Base-by-base conservation (phyloP, 2,329 filamentous ascomycete genomes). In the Epichloe scottii region DNA sequence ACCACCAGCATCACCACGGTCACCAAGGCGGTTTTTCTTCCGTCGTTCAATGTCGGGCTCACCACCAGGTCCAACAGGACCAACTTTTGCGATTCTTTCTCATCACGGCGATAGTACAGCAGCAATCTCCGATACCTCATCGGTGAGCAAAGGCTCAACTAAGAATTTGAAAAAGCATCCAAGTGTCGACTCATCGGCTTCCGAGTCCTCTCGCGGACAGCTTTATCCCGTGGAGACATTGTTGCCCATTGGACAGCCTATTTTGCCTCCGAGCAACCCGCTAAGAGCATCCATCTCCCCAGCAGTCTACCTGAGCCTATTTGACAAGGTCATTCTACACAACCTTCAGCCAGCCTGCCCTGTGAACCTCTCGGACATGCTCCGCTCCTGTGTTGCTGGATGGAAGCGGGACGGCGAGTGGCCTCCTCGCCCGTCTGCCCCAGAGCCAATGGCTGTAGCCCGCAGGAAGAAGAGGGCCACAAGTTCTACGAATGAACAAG, bases 351-450 rank as follows among this genome's bases (percentile, higher is more conserved):
- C 91, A 0, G 84, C 85, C 1, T 87, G 94, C 15, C 91, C 91
- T 3, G 85, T 96, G 61, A 96, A 95, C 59, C 77, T 97, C 0
- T 71, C 77, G 33, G 88, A 95, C 59, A 83, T 96, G 71, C 81
- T 87, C 21, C 78, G 81, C 10, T 81, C 87, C 12, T 86, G 91
- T 57, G 89, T 97, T 1, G 77, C 85, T 30, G 91, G 91, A 42
- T 96, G 91, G 91, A 95, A 94, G 66, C 78, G 87, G 40, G 88
- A 93, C 60, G 90, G 89, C 15, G 88, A 95, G 66, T 97, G 91
- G 91, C 90, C 91, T 4, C 88, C 17, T 61, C 75, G 45, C 58
- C 72, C 44, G 71, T 78, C 60, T 64, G 74, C 55, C 70, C 51
- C 68, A 58, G 50, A 66, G 60, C 54, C 66, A 57, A 37, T 57